These are phyloP conservation scores for Arthroderma uncinatum DNA, from an alignment of 2,329 filamentous ascomycete genomes.

Conservation along the genomic window DNA sequence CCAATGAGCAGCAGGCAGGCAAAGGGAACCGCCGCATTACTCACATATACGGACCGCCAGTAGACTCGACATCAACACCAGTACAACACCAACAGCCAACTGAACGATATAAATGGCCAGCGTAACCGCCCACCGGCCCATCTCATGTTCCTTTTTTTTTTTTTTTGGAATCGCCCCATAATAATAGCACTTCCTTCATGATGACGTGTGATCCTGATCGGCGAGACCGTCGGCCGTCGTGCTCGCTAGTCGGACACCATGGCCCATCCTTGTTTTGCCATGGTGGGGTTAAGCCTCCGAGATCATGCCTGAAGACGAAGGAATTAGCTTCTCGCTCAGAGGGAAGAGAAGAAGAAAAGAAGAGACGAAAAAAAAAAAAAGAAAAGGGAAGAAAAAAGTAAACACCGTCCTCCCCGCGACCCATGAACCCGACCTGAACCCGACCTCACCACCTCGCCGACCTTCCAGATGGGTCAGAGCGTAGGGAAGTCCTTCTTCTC, in stretches of 20 bases:
- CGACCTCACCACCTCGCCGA: not conserved
- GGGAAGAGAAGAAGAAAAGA: not conserved
- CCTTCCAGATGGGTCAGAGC: not conserved
- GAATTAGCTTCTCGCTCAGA: not conserved
- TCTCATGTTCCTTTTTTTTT: not conserved
- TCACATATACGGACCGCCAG: not conserved
- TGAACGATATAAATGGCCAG: not conserved
- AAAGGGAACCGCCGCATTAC: not conserved
- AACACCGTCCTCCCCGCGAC: no score
- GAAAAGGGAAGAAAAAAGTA: not conserved
- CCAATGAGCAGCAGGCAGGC: no score
- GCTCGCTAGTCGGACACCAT: not conserved
- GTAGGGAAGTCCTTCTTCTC: not conserved
- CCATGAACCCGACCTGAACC: not conserved
- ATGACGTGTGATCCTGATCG: not conserved
- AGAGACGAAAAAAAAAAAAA: not conserved
- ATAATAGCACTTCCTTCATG: not conserved
- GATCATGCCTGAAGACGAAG: not conserved
- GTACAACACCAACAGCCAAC: not conserved
- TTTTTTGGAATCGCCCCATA: no score
- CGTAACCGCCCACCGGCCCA: not conserved
- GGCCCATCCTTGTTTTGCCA: not conserved
- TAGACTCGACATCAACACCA: no score
- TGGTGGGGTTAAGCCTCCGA: not conserved
- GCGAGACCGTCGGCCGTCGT: not conserved